These are phyloP conservation scores for Kuraishia molischiana DNA, from an alignment of 805 yeast genomes.

Conservation along the genomic window DNA sequence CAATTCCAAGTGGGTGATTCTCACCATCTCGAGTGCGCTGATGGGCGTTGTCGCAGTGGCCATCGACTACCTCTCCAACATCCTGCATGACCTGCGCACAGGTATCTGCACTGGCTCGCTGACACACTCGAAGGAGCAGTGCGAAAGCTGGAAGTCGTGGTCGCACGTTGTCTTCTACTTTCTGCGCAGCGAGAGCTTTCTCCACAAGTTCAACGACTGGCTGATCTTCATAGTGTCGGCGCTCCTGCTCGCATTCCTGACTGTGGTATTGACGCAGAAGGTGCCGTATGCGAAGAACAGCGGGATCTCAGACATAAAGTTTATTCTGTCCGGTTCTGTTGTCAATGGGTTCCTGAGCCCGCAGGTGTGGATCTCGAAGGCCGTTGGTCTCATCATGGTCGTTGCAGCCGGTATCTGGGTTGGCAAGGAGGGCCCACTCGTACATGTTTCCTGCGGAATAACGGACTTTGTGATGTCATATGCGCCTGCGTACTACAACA, in stretches of 20 bases:
- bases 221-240: conserved; percentile 27
- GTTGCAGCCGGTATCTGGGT: conserved; percentile 75
- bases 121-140: conserved; percentile 18
- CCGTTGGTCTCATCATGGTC: conserved; percentile 48
- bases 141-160: conserved; percentile 23
- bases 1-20: conserved; percentile 36
- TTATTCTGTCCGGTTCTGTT: conserved; percentile 57
- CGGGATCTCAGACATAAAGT: conserved; percentile 70
- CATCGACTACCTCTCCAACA: conserved; percentile 38
- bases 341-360: conserved; percentile 42
- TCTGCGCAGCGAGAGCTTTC: conserved; percentile 14
- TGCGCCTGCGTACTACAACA: conserved; percentile 20
- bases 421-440: conserved; percentile 83
- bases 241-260: conserved; percentile 25
- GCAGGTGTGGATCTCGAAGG: conserved; percentile 43
- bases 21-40: conserved; percentile 32
- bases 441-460: conserved; percentile 65
- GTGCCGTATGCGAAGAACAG: conserved; percentile 35
- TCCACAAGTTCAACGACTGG: conserved; percentile 17
- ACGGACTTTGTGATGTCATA: conserved; percentile 26
- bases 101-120: conserved; percentile 35
- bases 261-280: conserved; percentile 20
- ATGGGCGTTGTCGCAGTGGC: conserved; percentile 39
- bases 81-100: conserved; percentile 40
- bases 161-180: conserved; percentile 19